These are phyloP conservation scores for Cryomyces minteri DNA, from an alignment of 495 filamentous ascomycete species.

Conservation along the genomic window DNA sequence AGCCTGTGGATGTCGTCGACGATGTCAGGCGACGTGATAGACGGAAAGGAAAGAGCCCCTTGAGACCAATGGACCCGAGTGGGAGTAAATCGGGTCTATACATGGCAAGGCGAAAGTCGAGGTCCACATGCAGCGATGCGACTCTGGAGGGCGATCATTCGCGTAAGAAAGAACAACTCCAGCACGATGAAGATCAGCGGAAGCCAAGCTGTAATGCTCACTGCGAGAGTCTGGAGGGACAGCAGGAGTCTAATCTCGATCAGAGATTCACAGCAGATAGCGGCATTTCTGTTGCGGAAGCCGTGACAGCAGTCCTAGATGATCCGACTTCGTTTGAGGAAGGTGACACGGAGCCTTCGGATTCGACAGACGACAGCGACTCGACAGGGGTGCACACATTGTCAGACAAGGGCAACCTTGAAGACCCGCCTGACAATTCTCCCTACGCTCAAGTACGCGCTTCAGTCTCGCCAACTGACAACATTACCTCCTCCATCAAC, in stretches of 20 bases:
- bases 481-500: slow-evolving; percentile 57
- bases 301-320: neutral
- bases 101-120: no score
- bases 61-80: no score
- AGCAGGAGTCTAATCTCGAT: neutral
- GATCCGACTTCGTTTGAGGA: neutral
- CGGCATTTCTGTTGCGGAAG: neutral
- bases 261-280: neutral
- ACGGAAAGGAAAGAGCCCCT: no score
- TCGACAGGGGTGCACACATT: neutral
- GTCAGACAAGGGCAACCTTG: slow-evolving; percentile 18
- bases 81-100: no score
- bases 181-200: no score
- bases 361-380: neutral
- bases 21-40: neutral
- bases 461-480: slow-evolving; percentile 54
- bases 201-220: no score
- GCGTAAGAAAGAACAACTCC: no score
- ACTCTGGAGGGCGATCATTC: no score
- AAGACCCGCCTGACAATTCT: slow-evolving; percentile 42
- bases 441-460: slow-evolving; percentile 45
- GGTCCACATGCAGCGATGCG: no score
- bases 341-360: neutral
- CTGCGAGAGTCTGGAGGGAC: neutral
- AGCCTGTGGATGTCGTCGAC: slow-evolving; percentile 2